phyloP scores from a whole-genome alignment of 345 rosid genomes.

The Arabidopsis suecica region DNA sequence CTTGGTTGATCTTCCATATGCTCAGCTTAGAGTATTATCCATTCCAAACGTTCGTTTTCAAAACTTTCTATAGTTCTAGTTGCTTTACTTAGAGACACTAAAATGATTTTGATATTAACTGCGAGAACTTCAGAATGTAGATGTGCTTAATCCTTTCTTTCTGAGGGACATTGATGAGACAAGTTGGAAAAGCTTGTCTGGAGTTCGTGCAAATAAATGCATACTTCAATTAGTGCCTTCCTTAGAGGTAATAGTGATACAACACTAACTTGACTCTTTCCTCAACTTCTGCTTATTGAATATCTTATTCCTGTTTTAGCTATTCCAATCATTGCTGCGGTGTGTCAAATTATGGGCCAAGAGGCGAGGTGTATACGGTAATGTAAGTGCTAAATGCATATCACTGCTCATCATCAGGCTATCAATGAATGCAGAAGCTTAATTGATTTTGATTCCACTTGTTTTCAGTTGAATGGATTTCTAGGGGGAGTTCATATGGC shows the following conservation, averaged over 20 bases:
- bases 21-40: conserved; percentile 50
- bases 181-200: conserved; percentile 68
- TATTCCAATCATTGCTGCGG: conserved; percentile 56
- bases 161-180: conserved; percentile 57
- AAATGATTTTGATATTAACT: neutral
- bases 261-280: conserved; percentile 2
- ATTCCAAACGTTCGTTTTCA: conserved; percentile 53
- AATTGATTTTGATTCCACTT: neutral
- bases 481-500: conserved; percentile 70
- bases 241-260: conserved; percentile 48
- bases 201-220: conserved; percentile 53
- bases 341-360: conserved; percentile 67
- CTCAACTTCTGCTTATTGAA: neutral
- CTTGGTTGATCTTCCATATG: conserved; percentile 63
- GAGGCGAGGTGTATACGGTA: conserved; percentile 64
- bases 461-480: conserved; percentile 62
- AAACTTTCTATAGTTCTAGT: neutral
- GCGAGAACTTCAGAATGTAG: conserved; percentile 51
- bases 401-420: conserved; percentile 24
- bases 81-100: neutral
- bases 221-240: conserved; percentile 62
- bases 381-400: conserved; percentile 48
- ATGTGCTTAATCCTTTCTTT: conserved; percentile 54
- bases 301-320: conserved; percentile 45
- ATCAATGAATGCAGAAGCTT: conserved; percentile 11